Conservation (phyloP, 2,329 filamentous ascomycete genomes). For the Calonectria pauciramosa region DNA sequence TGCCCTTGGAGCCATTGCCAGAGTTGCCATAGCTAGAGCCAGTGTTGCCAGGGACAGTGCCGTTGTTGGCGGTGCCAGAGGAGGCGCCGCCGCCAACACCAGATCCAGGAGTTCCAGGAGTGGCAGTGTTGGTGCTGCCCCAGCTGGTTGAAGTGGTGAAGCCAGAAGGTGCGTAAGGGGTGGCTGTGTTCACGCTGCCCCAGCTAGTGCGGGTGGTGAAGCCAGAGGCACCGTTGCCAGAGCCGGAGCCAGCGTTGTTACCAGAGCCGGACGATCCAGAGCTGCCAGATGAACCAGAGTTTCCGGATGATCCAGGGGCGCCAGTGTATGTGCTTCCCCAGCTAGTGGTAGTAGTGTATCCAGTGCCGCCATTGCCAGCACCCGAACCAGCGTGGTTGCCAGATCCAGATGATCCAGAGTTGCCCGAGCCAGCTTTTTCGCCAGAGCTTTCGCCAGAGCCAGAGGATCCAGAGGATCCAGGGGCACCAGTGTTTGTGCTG, state of each 20-base stretch:
- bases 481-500: neutral
- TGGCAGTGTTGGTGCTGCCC: neutral
- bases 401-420: neutral
- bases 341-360: neutral
- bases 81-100: neutral
- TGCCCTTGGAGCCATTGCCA: neutral
- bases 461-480: neutral
- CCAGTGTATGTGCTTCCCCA: neutral
- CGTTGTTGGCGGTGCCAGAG: neutral
- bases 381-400: neutral
- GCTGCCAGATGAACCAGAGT: neutral
- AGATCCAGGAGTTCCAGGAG: too few relatives aligned
- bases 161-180: neutral
- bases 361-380: neutral
- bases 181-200: neutral
- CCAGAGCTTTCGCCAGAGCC: neutral
- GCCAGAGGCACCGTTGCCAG: neutral
- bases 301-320: neutral
- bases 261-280: neutral
- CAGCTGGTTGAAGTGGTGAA: neutral
- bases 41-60: neutral
- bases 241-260: neutral
- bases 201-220: neutral
- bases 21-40: neutral
- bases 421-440: neutral